Evolutionary conservation across 345 rosid genomes (phyloP).

Genomic region (Firmiana major): DNA sequence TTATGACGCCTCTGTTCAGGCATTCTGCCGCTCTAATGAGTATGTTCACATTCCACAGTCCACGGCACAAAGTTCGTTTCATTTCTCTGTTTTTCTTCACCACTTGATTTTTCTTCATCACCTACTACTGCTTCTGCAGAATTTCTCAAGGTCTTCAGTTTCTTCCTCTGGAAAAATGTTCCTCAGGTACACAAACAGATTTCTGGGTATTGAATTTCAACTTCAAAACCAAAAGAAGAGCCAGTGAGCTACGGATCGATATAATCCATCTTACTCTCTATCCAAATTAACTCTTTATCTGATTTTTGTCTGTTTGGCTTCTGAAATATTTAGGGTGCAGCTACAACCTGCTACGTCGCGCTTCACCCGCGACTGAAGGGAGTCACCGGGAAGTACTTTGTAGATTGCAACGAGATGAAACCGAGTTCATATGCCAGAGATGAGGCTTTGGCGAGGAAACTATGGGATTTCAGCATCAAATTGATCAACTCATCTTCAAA

Average conservation of each 20-base stretch:
- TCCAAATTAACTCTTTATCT: no score
- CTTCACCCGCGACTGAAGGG: constrained; percentile 67
- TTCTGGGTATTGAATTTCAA: no score
- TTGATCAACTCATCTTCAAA: constrained; percentile 42
- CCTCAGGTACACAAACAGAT: constrained; percentile 57
- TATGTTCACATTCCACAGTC: constrained; percentile 23
- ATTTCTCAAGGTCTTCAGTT: constrained; percentile 50
- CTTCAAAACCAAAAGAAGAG: background rate
- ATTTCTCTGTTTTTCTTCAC: background rate
- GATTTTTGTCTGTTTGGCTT: background rate
- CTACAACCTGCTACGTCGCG: constrained; percentile 85
- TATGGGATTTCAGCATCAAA: constrained; percentile 81
- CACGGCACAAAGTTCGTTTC: background rate
- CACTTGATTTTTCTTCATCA: background rate
- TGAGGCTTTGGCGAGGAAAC: constrained; percentile 42
- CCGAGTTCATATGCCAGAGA: constrained; percentile 61
- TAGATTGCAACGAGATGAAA: constrained; percentile 66
- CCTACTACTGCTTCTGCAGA: constrained; percentile 31
- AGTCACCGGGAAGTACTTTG: constrained; percentile 69
- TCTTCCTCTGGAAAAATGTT: constrained; percentile 75
- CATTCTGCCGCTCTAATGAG: constrained; percentile 63
- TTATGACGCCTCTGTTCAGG: constrained; percentile 80
- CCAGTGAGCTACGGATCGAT: no score
- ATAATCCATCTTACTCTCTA: no score
- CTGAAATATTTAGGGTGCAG: constrained; percentile 64